Evolutionary conservation across 805 yeast genomes (phyloP).

Genomic region (Yamadazyma laniorum): DNA sequence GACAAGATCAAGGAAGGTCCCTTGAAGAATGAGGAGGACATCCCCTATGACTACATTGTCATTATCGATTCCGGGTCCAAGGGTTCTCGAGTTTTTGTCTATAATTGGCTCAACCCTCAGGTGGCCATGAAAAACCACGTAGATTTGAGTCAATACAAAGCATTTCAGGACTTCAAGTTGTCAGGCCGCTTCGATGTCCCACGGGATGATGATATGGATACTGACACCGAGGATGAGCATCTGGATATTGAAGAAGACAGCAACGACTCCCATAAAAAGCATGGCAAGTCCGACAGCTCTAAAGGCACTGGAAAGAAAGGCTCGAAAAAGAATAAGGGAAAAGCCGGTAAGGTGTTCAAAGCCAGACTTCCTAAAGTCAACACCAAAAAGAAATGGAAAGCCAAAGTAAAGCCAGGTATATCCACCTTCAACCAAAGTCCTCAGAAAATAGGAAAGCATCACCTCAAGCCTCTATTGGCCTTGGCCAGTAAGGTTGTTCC

Average conservation of each 20-base stretch:
- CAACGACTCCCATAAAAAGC: conserved; percentile 18
- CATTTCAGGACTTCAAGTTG: conserved; percentile 9
- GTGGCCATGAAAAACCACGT: conserved; percentile 23
- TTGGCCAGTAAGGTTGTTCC: conserved; percentile 55
- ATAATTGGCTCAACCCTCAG: conserved; percentile 50
- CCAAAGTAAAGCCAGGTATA: conserved; percentile 57
- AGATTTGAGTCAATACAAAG: conserved; percentile 14
- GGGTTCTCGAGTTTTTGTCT: conserved; percentile 61
- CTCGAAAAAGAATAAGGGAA: conserved; percentile 8
- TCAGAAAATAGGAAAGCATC: conserved; percentile 50
- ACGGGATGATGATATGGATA: conserved; percentile 8
- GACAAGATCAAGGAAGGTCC: conserved; percentile 27
- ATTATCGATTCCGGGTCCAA: conserved; percentile 66
- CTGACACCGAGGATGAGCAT: conserved; percentile 5
- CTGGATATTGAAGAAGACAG: conserved; percentile 5
- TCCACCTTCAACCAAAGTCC: conserved; percentile 49
- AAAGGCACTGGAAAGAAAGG: conserved; percentile 48
- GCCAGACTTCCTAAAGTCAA: conserved; percentile 28
- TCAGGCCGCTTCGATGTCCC: conserved; percentile 14
- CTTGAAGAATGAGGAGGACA: conserved; percentile 36
- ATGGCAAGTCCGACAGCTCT: conserved; percentile 28
- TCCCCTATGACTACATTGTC: conserved; percentile 59
- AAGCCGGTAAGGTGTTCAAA: neutral
- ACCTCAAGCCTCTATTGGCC: conserved; percentile 47
- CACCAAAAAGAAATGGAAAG: conserved; percentile 46